These are phyloP conservation scores for Tremella yokohamensis DNA, from an alignment of 768 basidiomycete species.

Conservation along the genomic window DNA sequence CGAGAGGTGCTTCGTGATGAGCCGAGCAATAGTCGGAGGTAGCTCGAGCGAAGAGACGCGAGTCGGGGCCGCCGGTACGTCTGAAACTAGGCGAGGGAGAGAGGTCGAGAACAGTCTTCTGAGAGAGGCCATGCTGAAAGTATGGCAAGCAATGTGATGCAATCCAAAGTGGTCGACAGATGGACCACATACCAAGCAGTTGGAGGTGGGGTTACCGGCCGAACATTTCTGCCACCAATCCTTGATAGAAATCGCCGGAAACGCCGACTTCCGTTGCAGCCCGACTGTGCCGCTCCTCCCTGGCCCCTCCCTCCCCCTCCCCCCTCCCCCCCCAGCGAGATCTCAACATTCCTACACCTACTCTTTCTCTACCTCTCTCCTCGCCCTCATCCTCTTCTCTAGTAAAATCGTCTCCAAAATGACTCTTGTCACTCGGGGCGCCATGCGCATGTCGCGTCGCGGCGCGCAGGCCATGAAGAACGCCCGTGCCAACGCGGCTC, in stretches of 20 bases:
- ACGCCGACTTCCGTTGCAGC: conserved; percentile 16
- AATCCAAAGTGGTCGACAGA: too few relatives aligned
- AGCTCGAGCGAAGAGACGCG: too few relatives aligned
- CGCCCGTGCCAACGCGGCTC: conserved; percentile 46
- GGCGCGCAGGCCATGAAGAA: conserved; percentile 41
- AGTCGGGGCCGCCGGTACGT: too few relatives aligned
- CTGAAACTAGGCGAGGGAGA: too few relatives aligned
- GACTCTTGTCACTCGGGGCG: conserved; percentile 51
- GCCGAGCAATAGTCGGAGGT: too few relatives aligned
- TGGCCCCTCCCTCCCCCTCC: conserved; percentile 9
- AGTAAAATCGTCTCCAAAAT: conserved; percentile 23
- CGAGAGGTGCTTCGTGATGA: too few relatives aligned
- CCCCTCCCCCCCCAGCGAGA: conserved; percentile 8
- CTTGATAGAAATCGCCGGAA: conserved; percentile 2
- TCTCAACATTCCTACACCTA: conserved; percentile 14
- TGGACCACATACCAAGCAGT: too few relatives aligned
- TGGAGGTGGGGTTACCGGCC: too few relatives aligned
- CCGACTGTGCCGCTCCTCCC: conserved; percentile 7
- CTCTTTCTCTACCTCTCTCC: conserved; percentile 13
- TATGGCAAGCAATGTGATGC: too few relatives aligned
- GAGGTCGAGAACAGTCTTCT: too few relatives aligned
- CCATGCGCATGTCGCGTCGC: conserved; percentile 49
- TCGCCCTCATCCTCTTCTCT: conserved; percentile 13
- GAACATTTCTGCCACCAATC: too few relatives aligned
- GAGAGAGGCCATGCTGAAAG: too few relatives aligned